A percentile compares a stretch with the other conserved stretches of the same genome.
phyloP scores from a whole-genome alignment of 2,329 filamentous ascomycete genomes.

The Penicillium sp. region DNA sequence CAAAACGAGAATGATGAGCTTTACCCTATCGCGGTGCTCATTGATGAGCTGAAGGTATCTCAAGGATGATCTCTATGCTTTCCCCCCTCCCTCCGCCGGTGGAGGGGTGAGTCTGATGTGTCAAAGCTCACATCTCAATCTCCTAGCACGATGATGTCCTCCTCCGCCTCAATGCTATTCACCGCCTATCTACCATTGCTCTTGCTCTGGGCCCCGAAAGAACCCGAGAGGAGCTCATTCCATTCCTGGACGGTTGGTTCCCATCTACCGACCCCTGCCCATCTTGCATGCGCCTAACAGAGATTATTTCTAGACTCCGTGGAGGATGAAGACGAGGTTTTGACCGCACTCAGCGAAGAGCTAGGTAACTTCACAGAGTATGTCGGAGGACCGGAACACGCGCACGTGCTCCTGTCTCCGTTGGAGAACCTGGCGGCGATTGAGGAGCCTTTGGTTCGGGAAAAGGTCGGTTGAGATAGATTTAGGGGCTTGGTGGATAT shows the following conservation, averaged over 20 bases:
- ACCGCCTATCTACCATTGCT: constrained; percentile 96
- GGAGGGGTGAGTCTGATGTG: constrained; percentile 2
- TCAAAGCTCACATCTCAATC: constrained; percentile 21
- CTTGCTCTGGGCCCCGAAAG: constrained; percentile 92
- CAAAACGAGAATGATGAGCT: constrained; percentile 95
- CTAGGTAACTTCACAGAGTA: constrained; percentile 97
- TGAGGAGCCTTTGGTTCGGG: constrained; percentile 94
- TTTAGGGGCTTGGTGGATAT: not conserved
- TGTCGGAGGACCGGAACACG: constrained; percentile 89
- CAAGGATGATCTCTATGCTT: constrained; percentile 20
- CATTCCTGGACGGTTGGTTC: constrained; percentile 91
- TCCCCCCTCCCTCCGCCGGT: constrained; percentile 9
- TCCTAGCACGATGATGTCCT: constrained; percentile 94
- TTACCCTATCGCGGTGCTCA: constrained; percentile 98
- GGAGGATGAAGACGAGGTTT: constrained; percentile 97
- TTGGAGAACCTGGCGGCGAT: constrained; percentile 98
- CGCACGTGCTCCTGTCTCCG: constrained; percentile 93
- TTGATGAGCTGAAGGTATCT: constrained; percentile 96
- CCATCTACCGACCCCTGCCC: constrained; percentile 11
- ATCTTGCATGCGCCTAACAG: constrained; percentile 23
- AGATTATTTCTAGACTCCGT: constrained; percentile 74
- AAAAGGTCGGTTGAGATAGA: constrained; percentile 69
- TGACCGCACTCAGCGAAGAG: constrained; percentile 95
- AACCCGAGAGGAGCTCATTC: constrained; percentile 97
- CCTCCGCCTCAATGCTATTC: constrained; percentile 96